Evolutionary conservation across 2,329 filamentous ascomycete species (phyloP), one percentile per base, ranked within the genome.

Genomic region (Phyllosticta citribraziliensis): DNA sequence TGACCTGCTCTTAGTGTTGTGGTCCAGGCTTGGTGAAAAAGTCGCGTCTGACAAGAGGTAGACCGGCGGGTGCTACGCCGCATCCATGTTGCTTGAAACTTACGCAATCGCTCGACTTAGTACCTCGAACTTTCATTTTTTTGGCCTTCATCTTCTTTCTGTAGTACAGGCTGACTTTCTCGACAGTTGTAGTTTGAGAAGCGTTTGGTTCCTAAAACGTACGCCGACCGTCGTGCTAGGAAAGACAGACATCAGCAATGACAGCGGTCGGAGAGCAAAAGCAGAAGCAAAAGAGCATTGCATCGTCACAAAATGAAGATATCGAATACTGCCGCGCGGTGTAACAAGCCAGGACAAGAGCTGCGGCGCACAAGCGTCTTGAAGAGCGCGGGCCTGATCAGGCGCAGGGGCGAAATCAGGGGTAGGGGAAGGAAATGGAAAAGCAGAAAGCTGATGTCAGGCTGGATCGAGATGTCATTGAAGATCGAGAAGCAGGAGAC

Each of bases 231-330:
- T 30, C 22, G 27, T 30, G 27, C n/a, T n/a, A n/a, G 1, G 1
- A 6, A 10, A 10, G 27, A 2, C 6, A 4, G 27, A 6, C 27
- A n/a, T 47, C 17, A 47, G 40, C 40, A 17, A 5, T 4, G 17
- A n/a, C 2, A 3, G 17, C 40, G 40, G 27, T 30, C 27, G 6
- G 27, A 30, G 9, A 30, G 27, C 27, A 30, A 6, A 27, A 30
- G 3, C 27, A 47, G 5, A n/a, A n/a, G 14, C 40, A 47, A n/a
- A n/a, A 47, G 40, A 47, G 40, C 40, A n/a, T n/a, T 17, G 17
- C 4, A 1, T 8, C 12, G 17, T 8, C 5, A 2, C n/a, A 2
- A n/a, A n/a, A 3, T 47, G 12, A n/a, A 0, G 5, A 14, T 17
- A 5, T 47, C 2, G 4, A 47, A 47, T 47, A 47, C 40, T 47